A percentile compares a stretch with the other conserved stretches of the same genome.
Conservation (phyloP, 2,329 filamentous ascomycete genomes). For the Scytalidium sp. region DNA sequence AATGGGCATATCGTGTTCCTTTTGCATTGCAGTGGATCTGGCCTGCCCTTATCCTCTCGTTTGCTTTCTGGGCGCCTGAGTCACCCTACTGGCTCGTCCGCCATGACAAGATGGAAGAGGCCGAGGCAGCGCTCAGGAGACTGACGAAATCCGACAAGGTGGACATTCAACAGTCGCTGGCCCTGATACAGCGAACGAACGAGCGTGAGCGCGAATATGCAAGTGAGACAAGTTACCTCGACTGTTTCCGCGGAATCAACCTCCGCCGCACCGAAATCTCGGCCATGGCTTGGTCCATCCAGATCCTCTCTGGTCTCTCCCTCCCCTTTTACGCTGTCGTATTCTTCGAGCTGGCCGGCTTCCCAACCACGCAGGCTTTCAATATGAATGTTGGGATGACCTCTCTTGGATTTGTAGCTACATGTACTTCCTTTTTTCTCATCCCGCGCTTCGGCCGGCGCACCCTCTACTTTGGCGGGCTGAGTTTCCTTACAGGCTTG, state of each 20-base stretch:
- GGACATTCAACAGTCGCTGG: conserved; percentile 25
- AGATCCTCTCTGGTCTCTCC: conserved; percentile 12
- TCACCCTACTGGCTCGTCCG: conserved; percentile 31
- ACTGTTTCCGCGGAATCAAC: conserved; percentile 20
- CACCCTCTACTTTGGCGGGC: conserved; percentile 21
- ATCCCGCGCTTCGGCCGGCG: conserved; percentile 9
- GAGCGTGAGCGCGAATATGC: conserved; percentile 42
- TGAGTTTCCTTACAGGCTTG: conserved; percentile 25
- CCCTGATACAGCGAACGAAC: conserved; percentile 25
- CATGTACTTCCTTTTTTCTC: conserved; percentile 9
- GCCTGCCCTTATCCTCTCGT: background rate
- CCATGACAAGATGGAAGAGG: conserved; percentile 26
- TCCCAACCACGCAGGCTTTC: conserved; percentile 31
- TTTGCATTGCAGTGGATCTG: background rate
- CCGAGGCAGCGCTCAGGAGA: conserved; percentile 35
- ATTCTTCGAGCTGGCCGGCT: conserved; percentile 43
- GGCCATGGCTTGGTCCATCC: conserved; percentile 12
- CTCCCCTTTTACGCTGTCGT: conserved; percentile 42
- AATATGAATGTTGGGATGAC: conserved; percentile 33
- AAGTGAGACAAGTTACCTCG: conserved; percentile 27
- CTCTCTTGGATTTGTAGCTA: conserved; percentile 32
- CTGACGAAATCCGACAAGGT: background rate
- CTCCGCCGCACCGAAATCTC: conserved; percentile 17
- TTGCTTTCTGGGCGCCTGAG: background rate
- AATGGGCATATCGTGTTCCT: conserved; percentile 1